phyloP scores from a whole-genome alignment of 2,329 filamentous ascomycete species.

The Ophiosphaerella korrae region DNA sequence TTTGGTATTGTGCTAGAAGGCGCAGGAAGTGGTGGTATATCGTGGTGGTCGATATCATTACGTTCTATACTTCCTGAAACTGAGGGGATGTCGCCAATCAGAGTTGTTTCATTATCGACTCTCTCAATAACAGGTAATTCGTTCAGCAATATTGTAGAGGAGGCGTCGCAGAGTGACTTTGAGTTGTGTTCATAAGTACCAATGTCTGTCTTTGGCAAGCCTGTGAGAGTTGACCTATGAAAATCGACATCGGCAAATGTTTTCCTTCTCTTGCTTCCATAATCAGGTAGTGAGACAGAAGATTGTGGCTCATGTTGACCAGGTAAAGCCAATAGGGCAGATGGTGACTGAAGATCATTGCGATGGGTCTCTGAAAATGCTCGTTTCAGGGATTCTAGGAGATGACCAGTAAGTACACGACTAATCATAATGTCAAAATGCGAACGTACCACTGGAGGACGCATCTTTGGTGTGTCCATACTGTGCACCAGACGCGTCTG shows the following conservation, averaged over 20 bases:
- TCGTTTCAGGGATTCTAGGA: slow-evolving; percentile 29
- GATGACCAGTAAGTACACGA: neutral
- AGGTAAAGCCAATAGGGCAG: neutral
- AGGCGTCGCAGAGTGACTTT: slow-evolving; percentile 12
- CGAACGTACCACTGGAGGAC: slow-evolving; percentile 31
- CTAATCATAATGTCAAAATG: neutral
- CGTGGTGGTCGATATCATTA: slow-evolving; percentile 46
- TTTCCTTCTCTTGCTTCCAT: slow-evolving; percentile 30
- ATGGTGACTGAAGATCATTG: slow-evolving; percentile 26
- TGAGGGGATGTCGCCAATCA: slow-evolving; percentile 12
- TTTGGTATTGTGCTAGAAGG: slow-evolving; percentile 51
- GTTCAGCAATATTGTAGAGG: slow-evolving; percentile 1
- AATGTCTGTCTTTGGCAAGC: slow-evolving; percentile 2
- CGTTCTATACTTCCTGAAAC: slow-evolving; percentile 41
- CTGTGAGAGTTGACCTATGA: neutral
- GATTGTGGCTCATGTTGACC: slow-evolving; percentile 21
- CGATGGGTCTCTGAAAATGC: slow-evolving; percentile 33
- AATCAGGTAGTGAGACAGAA: slow-evolving; percentile 23
- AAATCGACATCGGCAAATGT: slow-evolving; percentile 15
- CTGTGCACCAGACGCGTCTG: slow-evolving; percentile 20
- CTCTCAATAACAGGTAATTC: neutral
- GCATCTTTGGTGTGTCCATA: slow-evolving; percentile 1
- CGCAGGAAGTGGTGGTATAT: slow-evolving; percentile 48
- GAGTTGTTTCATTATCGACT: no score
- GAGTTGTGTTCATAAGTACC: slow-evolving; percentile 18